Percentiles rank a stretch among this genome's conserved stretches.
These are phyloP conservation scores for Fusarium miscanthi DNA, from an alignment of 2,329 filamentous ascomycete species.

Conservation along the genomic window DNA sequence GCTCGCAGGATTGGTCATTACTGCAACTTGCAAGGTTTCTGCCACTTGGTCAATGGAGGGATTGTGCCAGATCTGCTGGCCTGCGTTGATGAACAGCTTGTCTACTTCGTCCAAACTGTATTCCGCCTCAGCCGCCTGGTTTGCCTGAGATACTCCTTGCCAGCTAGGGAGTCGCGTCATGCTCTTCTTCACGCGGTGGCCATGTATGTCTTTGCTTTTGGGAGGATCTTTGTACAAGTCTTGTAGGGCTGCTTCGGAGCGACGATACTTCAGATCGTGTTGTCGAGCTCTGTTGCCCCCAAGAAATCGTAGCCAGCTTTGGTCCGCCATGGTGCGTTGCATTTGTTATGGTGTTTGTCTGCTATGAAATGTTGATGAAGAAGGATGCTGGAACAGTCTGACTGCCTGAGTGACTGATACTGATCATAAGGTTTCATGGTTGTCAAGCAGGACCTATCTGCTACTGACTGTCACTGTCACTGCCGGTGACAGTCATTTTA, in stretches of 20 bases:
- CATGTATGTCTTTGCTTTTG: background rate
- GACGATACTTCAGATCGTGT: slow-evolving; percentile 34
- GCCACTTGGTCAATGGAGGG: slow-evolving; percentile 58
- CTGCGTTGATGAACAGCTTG: slow-evolving; percentile 26
- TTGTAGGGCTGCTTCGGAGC: slow-evolving; percentile 37
- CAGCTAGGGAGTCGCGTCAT: slow-evolving; percentile 28
- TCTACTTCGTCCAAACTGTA: slow-evolving; percentile 22
- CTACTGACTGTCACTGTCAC: background rate
- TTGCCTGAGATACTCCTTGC: slow-evolving; percentile 10
- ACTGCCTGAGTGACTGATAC: background rate
- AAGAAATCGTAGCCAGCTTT: slow-evolving; percentile 42
- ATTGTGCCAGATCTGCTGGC: slow-evolving; percentile 51
- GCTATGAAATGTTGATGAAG: background rate
- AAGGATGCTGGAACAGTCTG: background rate
- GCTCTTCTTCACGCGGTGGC: background rate
- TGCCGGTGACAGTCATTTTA: background rate
- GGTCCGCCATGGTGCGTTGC: slow-evolving; percentile 35
- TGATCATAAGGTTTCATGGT: background rate
- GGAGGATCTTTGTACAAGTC: slow-evolving; percentile 19
- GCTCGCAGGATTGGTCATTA: slow-evolving; percentile 53
- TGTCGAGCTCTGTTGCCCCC: slow-evolving; percentile 40
- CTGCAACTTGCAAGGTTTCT: slow-evolving; percentile 55
- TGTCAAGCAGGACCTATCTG: background rate
- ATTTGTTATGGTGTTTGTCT: background rate
- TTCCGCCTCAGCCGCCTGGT: background rate